Base-by-base conservation (phyloP, 129 eudicot genomes). In the Centella asiatica region DNA sequence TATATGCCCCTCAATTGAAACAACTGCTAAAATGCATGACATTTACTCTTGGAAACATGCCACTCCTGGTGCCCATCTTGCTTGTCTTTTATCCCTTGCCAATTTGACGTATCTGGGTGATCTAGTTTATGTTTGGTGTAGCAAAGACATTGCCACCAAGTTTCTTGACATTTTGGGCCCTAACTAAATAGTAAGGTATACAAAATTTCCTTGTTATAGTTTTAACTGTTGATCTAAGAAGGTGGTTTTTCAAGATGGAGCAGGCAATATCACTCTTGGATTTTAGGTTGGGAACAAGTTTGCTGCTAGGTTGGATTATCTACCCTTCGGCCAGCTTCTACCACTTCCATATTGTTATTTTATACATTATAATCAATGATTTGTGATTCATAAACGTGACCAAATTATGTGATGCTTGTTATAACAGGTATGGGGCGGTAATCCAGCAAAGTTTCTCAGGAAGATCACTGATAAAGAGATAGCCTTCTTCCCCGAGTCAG, bases 351-450 rank as follows among this genome's bases (percentile, higher is more conserved):
- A 45, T 45, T 17, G 51, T 19, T 9, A 45, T 10, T 45, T 19
- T 45, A 18, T 45, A n/a, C 12, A 48, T 19, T 48, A 18, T 0
- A 49, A 49, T 34, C 39, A 34, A 34, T 34, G 39, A 34, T 34
- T 4, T 6, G 8, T 34, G 24, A 22, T 19, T 49, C 25, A 0
- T 49, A 0, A 1, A 0, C 11, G 28, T 49, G 2, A 19, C 2
- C 10, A 22, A n/a, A 49, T 49, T 49, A 22, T 49, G 54, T 49
- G 24, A 17, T 51, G 24, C 32, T 51, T n/a, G 24, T 11, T 23
- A 14, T 24, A 9, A 51, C 33, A 51, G 57, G 57, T 51, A 24
- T 51, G 57, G 57, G 57, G 57, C 23, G 57, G 57, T 24, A 51
- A 51, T 51, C 32, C 57, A 2, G 57, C 57, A 23, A 51, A 51